These are phyloP conservation scores for Cyberlindnera nakhonratchasimensis DNA, from an alignment of 805 yeast genomes.

Conservation along the genomic window DNA sequence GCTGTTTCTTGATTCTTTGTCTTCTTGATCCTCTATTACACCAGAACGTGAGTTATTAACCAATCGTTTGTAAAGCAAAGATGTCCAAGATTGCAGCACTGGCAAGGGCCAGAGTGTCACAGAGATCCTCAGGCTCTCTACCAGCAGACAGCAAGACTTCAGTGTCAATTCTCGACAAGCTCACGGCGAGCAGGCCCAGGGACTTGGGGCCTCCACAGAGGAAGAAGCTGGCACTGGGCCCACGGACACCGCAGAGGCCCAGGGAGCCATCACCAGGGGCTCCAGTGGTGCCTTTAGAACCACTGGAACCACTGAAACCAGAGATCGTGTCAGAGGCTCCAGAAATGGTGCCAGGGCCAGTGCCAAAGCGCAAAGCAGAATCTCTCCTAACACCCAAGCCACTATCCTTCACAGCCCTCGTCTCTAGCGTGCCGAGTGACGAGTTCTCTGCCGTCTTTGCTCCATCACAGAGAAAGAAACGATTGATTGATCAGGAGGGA, in stretches of 20 bases:
- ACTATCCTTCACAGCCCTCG: constrained; percentile 3
- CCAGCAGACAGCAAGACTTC: constrained; percentile 10
- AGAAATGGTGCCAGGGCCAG: constrained; percentile 1
- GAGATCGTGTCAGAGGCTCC: background rate
- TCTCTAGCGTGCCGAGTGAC: background rate
- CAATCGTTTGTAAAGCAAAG: constrained; percentile 5
- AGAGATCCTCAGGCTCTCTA: constrained; percentile 9
- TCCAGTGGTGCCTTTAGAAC: background rate
- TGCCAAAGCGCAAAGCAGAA: constrained; percentile 3
- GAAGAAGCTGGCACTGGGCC: constrained; percentile 2
- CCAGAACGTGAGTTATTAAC: constrained; percentile 13
- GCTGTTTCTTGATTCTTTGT: constrained; percentile 3
- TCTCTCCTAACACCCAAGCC: constrained; percentile 2
- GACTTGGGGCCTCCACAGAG: background rate
- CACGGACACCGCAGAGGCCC: background rate
- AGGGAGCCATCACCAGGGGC: background rate
- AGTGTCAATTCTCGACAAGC: constrained; percentile 22
- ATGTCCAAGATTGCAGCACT: constrained; percentile 24
- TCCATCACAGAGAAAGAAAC: constrained; percentile 18
- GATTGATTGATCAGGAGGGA: constrained; percentile 24
- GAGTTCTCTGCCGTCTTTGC: constrained; percentile 9
- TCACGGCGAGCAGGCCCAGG: constrained; percentile 12
- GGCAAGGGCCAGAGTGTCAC: constrained; percentile 24
- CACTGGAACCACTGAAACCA: background rate
- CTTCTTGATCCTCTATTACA: constrained; percentile 3